Percentiles rank a stretch among this genome's conserved stretches.
Evolutionary conservation across 1,284 basidiomycete genomes (phyloP).

Genomic region (Xerocomus cyaneibrunnescens): DNA sequence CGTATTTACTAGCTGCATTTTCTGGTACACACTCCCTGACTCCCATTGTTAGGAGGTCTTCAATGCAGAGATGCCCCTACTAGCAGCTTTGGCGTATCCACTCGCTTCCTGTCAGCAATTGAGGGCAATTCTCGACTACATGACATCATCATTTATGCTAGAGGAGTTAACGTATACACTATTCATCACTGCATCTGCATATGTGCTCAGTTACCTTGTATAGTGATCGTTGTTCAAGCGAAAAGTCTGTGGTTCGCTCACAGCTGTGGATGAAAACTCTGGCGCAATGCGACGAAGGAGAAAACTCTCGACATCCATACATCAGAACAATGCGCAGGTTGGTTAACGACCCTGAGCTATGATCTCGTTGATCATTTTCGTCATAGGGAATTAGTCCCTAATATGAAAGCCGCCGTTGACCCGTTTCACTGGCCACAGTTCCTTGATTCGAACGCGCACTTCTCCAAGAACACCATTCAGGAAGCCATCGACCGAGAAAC

Average conservation of each 20-base stretch:
- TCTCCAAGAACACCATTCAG: conserved; percentile 22
- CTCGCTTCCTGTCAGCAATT: conserved; percentile 24
- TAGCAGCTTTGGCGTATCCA: conserved; percentile 30
- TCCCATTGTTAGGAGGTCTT: conserved; percentile 25
- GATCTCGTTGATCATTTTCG: background rate
- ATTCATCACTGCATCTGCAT: background rate
- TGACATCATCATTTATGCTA: conserved; percentile 36
- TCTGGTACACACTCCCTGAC: background rate
- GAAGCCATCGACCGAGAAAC: conserved; percentile 31
- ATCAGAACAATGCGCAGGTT: conserved; percentile 27
- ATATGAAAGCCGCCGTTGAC: conserved; percentile 23
- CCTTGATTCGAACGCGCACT: conserved; percentile 21
- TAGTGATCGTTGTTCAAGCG: conserved; percentile 29
- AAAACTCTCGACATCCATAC: conserved; percentile 18
- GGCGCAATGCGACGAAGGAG: conserved; percentile 14
- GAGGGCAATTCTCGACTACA: conserved; percentile 31
- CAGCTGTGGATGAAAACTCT: conserved; percentile 29
- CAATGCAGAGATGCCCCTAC: conserved; percentile 32
- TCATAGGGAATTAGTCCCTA: conserved; percentile 26
- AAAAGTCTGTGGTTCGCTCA: conserved; percentile 13
- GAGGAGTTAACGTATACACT: conserved; percentile 31
- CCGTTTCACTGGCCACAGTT: conserved; percentile 34
- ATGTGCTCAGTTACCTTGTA: background rate
- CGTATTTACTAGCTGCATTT: conserved; percentile 1
- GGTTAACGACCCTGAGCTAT: background rate